Conservation (phyloP, 306 rosid genomes). For the Oemleria cerasiformis region DNA sequence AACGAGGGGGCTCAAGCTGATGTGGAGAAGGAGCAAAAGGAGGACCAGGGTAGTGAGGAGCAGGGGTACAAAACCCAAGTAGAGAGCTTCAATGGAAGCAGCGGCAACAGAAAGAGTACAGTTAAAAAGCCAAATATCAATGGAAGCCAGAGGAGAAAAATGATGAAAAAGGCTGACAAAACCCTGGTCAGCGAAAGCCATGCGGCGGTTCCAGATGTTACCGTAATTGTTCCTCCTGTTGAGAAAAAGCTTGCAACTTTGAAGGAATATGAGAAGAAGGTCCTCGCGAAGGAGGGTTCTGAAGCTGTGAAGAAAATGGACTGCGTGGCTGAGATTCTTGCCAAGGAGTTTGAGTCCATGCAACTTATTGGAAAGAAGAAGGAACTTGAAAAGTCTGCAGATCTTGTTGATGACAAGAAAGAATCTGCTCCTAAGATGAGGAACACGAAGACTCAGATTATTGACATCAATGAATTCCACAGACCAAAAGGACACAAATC, state of each 20-base stretch:
- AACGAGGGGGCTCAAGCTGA: not conserved
- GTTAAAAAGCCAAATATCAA: not conserved
- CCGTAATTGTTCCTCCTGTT: not conserved
- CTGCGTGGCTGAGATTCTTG: not conserved
- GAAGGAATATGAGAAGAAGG: not conserved
- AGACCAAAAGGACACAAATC: not conserved
- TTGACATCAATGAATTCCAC: not conserved
- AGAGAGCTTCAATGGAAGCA: not conserved
- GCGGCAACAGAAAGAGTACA: not conserved
- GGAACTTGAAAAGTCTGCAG: not conserved
- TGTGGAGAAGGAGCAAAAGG: not conserved
- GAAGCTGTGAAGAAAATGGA: not conserved
- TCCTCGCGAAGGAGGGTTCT: not conserved
- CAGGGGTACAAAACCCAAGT: not conserved
- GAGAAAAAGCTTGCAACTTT: not conserved
- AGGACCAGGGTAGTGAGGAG: not conserved
- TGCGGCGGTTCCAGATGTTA: not conserved
- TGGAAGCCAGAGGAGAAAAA: constrained; percentile 8
- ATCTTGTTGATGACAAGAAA: not conserved
- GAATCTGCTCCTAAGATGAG: not conserved
- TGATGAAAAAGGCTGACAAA: not conserved
- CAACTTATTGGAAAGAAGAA: not conserved
- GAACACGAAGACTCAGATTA: not conserved
- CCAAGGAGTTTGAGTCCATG: not conserved
- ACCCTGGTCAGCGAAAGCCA: not conserved